A percentile compares a stretch with the other conserved stretches of the same genome.
These are phyloP conservation scores for Singerocomus inundabilis DNA, from an alignment of 1,284 basidiomycete species.

Conservation along the genomic window DNA sequence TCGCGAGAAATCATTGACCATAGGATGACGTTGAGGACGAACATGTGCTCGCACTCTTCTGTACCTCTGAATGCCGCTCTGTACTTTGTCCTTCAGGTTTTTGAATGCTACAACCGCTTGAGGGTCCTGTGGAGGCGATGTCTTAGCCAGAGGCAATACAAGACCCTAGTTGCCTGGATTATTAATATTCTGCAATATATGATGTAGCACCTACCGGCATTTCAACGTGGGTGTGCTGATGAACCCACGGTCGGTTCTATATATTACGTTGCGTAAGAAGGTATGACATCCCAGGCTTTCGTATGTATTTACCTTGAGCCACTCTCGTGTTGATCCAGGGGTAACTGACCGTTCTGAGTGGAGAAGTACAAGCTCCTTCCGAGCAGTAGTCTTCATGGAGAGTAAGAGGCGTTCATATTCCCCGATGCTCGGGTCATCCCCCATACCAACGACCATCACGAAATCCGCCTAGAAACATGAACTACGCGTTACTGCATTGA, in stretches of 20 bases:
- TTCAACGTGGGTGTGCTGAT: slow-evolving; percentile 90
- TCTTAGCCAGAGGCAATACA: slow-evolving; percentile 62
- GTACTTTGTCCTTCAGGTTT: slow-evolving; percentile 88
- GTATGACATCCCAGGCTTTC: neutral
- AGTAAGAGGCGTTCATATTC: slow-evolving; percentile 92
- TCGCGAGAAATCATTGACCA: slow-evolving; percentile 91
- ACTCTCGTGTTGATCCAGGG: slow-evolving; percentile 92
- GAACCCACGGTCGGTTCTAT: slow-evolving; percentile 91
- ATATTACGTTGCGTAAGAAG: slow-evolving; percentile 4
- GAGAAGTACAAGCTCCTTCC: slow-evolving; percentile 94
- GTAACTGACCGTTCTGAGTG: slow-evolving; percentile 90
- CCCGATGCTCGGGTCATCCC: slow-evolving; percentile 85
- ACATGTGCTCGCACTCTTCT: slow-evolving; percentile 67
- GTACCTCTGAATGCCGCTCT: slow-evolving; percentile 87
- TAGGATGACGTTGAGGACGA: slow-evolving; percentile 72
- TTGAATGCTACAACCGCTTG: slow-evolving; percentile 88
- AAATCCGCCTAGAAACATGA: slow-evolving; percentile 77
- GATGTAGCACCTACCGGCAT: slow-evolving; percentile 56
- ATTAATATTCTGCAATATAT: neutral
- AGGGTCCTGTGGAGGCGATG: slow-evolving; percentile 69
- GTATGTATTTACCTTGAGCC: slow-evolving; percentile 77
- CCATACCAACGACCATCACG: slow-evolving; percentile 94
- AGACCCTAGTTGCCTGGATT: slow-evolving; percentile 47
- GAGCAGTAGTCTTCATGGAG: slow-evolving; percentile 94
- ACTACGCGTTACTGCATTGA: slow-evolving; percentile 1